Evolutionary conservation across 805 yeast genomes (phyloP).

Genomic region (Torulaspora microellipsoides): DNA sequence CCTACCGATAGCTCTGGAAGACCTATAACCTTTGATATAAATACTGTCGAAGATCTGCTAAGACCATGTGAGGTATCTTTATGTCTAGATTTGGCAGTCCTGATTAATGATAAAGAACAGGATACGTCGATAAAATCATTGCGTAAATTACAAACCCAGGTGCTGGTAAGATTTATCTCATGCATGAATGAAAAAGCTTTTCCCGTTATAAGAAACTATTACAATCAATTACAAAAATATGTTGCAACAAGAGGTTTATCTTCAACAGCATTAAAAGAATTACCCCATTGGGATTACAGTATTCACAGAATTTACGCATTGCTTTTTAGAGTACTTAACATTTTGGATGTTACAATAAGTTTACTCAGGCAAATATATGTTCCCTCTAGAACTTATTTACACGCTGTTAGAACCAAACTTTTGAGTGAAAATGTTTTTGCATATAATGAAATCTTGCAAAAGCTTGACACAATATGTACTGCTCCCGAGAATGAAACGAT

Average conservation of each 20-base stretch:
- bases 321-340: slow-evolving; percentile 18
- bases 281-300: slow-evolving; percentile 39
- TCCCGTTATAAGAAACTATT: slow-evolving; percentile 24
- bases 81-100: slow-evolving; percentile 32
- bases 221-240: slow-evolving; percentile 26
- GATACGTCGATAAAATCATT: slow-evolving; percentile 27
- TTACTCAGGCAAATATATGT: slow-evolving; percentile 26
- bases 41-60: slow-evolving; percentile 31
- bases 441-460: slow-evolving; percentile 19
- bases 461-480: slow-evolving; percentile 18
- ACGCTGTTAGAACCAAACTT: slow-evolving; percentile 17
- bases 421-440: slow-evolving; percentile 24
- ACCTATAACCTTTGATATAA: slow-evolving; percentile 27
- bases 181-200: slow-evolving; percentile 24
- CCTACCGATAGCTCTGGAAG: slow-evolving; percentile 31
- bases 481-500: slow-evolving; percentile 3
- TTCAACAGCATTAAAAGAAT: slow-evolving; percentile 25
- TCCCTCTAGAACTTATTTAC: slow-evolving; percentile 23
- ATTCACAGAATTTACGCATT: slow-evolving; percentile 45
- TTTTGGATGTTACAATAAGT: slow-evolving; percentile 18
- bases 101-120: slow-evolving; percentile 27
- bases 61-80: slow-evolving; percentile 32
- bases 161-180: slow-evolving; percentile 24
- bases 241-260: slow-evolving; percentile 14
- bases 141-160: slow-evolving; percentile 29